Conservation (phyloP, 1,284 basidiomycete genomes). For the Stygiomarasmius scandens region DNA sequence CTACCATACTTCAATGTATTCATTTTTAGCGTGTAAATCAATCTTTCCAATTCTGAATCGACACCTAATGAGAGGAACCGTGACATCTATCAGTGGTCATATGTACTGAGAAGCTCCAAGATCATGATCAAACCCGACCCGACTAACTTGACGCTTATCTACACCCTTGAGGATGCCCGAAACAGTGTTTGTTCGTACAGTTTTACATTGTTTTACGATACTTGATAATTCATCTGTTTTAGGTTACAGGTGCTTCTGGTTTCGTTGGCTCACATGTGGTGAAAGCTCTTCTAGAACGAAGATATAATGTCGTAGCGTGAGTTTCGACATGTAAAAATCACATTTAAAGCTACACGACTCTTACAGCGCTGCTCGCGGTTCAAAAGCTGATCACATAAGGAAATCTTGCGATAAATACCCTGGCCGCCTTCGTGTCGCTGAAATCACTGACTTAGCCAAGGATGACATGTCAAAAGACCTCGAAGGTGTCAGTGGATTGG, state of each 20-base stretch:
- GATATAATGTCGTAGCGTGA: constrained; percentile 25
- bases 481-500: constrained; percentile 8
- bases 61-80: too few relatives aligned
- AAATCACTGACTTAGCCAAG: constrained; percentile 11
- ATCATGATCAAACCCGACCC: too few relatives aligned
- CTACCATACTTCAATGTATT: too few relatives aligned
- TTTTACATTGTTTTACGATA: neutral
- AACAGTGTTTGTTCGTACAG: neutral
- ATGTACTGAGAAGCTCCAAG: too few relatives aligned
- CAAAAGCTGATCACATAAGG: constrained; percentile 8
- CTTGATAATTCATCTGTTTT: neutral
- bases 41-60: too few relatives aligned
- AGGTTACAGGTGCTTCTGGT: constrained; percentile 30
- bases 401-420: neutral
- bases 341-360: neutral
- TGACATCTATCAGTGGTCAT: too few relatives aligned
- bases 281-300: constrained; percentile 19
- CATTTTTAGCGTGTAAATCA: too few relatives aligned
- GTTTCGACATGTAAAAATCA: neutral
- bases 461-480: constrained; percentile 8
- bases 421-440: constrained; percentile 8
- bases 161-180: neutral
- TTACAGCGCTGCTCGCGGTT: constrained; percentile 10
- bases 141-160: too few relatives aligned
- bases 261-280: constrained; percentile 27